phyloP scores from a whole-genome alignment of 345 rosid species.

The Camelina hispida region DNA sequence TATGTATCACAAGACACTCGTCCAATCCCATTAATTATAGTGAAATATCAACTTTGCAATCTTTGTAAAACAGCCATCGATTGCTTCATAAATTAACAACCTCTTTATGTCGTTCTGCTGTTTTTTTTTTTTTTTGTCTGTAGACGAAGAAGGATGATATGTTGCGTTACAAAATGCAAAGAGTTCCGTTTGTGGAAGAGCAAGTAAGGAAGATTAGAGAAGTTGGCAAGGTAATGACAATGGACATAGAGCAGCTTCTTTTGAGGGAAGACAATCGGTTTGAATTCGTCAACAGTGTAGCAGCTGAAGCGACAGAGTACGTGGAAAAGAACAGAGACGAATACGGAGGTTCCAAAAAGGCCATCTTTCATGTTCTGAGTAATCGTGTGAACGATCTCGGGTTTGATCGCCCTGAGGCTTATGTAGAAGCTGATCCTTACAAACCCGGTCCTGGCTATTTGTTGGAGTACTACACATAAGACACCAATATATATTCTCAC shows the following conservation, averaged over 20 bases:
- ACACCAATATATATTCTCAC: background rate
- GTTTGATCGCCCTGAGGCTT: slow-evolving; percentile 72
- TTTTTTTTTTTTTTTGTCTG: slow-evolving; percentile 22
- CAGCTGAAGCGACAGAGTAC: slow-evolving; percentile 83
- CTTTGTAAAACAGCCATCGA: background rate
- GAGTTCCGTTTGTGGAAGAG: slow-evolving; percentile 91
- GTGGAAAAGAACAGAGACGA: slow-evolving; percentile 74
- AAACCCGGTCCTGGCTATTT: slow-evolving; percentile 77
- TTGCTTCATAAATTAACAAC: background rate
- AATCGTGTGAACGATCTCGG: slow-evolving; percentile 87
- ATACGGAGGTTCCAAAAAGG: slow-evolving; percentile 81
- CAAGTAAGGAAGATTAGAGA: slow-evolving; percentile 75
- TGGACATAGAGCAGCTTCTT: slow-evolving; percentile 76
- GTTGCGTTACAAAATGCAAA: slow-evolving; percentile 58
- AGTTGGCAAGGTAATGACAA: slow-evolving; percentile 61
- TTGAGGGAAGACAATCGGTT: slow-evolving; percentile 76
- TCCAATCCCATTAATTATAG: background rate
- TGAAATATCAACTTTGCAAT: no score
- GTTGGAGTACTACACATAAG: slow-evolving; percentile 63
- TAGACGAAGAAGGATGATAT: slow-evolving; percentile 82
- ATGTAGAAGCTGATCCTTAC: slow-evolving; percentile 69
- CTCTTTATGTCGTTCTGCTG: slow-evolving; percentile 9
- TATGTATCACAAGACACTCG: background rate
- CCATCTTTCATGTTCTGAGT: slow-evolving; percentile 84
- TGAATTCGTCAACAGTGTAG: slow-evolving; percentile 78